Percentiles rank a stretch among this genome's conserved stretches.
Evolutionary conservation across 768 basidiomycete species (phyloP).

Genomic region (Daedalea quercina): DNA sequence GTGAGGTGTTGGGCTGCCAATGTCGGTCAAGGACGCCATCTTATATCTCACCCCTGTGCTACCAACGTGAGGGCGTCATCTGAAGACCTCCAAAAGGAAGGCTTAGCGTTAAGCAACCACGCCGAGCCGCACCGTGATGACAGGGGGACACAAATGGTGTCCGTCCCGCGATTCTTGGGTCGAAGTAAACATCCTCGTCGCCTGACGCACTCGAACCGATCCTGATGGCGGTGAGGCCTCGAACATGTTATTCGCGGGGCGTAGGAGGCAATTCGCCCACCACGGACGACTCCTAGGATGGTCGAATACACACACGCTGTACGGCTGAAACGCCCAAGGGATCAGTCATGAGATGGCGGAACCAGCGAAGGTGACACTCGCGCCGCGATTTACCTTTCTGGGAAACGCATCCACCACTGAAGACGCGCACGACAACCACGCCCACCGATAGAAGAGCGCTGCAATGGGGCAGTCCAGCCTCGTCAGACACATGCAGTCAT

Average conservation of each 20-base stretch:
- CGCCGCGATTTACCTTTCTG: neutral
- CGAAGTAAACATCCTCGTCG: neutral
- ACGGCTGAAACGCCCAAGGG: neutral
- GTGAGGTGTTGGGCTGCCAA: no score
- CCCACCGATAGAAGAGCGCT: no score
- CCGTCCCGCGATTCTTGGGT: neutral
- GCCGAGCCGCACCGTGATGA: neutral
- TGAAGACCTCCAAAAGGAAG: conserved; percentile 11
- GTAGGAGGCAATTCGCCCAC: no score
- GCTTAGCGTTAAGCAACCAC: neutral
- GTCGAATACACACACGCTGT: no score
- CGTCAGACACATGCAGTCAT: no score
- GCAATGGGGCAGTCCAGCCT: no score
- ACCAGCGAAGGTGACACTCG: neutral
- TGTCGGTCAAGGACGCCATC: neutral
- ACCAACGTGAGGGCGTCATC: conserved; percentile 7
- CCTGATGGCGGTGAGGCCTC: neutral
- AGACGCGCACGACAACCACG: neutral
- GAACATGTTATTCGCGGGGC: neutral
- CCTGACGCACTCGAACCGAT: neutral
- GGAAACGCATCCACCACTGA: neutral
- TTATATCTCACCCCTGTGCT: conserved; percentile 7
- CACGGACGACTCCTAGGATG: no score
- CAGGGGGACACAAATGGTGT: neutral
- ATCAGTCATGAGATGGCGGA: neutral